A percentile compares a stretch with the other conserved stretches of the same genome.
Evolutionary conservation across 768 basidiomycete genomes (phyloP).

Genomic region (Termitomyces sp.): DNA sequence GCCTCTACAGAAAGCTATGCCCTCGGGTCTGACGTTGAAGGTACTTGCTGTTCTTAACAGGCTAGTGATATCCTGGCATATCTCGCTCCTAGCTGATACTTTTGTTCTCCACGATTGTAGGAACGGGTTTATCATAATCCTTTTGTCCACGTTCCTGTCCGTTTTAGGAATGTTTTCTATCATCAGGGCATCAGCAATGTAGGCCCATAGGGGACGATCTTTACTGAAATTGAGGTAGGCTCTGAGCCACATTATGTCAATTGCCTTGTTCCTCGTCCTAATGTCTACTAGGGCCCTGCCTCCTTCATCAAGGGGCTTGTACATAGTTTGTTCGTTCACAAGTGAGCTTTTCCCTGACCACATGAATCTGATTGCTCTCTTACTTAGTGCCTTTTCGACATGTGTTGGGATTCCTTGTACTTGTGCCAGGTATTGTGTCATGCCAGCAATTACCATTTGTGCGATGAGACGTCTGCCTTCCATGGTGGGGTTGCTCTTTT

Average conservation of each 20-base stretch:
- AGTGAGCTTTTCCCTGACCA: too few species aligned
- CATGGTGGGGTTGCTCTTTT: not conserved
- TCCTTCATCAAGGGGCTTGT: not conserved
- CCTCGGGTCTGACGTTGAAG: too few species aligned
- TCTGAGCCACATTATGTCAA: not conserved
- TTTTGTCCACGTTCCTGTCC: rapidly evolving
- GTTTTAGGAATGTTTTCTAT: not conserved
- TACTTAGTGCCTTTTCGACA: too few species aligned
- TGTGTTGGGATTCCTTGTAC: not conserved
- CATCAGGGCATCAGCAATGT: not conserved
- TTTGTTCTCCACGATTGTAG: not conserved
- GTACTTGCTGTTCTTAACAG: too few species aligned
- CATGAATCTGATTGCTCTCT: too few species aligned
- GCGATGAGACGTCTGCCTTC: not conserved
- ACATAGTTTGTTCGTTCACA: not conserved
- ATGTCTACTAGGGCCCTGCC: not conserved
- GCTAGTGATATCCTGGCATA: not conserved
- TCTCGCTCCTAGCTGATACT: rapidly evolving
- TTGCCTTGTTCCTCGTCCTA: not conserved
- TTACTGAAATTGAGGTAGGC: rapidly evolving
- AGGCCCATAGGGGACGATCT: not conserved
- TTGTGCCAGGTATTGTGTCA: not conserved
- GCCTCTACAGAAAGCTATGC: too few species aligned
- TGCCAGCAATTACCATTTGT: not conserved
- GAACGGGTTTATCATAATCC: not conserved